These are phyloP conservation scores for Gliomastix tumulicola DNA, from an alignment of 2,329 filamentous ascomycete species.

Conservation along the genomic window DNA sequence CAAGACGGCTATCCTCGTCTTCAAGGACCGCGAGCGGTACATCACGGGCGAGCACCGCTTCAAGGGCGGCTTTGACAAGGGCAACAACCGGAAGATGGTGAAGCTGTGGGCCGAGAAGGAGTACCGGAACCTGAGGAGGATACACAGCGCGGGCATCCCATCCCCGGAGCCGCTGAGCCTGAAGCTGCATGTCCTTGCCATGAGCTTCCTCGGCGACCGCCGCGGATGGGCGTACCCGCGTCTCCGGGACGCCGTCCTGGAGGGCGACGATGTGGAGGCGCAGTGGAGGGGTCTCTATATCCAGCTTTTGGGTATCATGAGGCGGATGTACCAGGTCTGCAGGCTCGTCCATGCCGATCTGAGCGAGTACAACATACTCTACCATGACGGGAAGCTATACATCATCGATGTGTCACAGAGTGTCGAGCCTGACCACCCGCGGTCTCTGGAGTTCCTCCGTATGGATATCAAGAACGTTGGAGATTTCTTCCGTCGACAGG, in stretches of 20 bases:
- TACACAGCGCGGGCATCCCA: conserved; percentile 77
- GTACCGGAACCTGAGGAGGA: conserved; percentile 83
- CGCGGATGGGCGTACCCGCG: conserved; percentile 85
- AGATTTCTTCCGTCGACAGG: conserved; percentile 85
- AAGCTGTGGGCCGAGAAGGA: conserved; percentile 99
- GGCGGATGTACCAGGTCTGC: conserved; percentile 87
- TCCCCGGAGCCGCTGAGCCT: conserved; percentile 86
- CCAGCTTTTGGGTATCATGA: conserved; percentile 82
- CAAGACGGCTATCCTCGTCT: conserved; percentile 95
- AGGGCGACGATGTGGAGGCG: conserved; percentile 57
- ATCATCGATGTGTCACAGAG: conserved; percentile 98
- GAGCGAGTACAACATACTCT: conserved; percentile 97
- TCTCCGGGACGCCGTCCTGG: conserved; percentile 76
- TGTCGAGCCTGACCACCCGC: conserved; percentile 93
- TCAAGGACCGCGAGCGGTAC: conserved; percentile 96
- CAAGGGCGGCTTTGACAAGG: conserved; percentile 84
- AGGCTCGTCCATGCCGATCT: conserved; percentile 90
- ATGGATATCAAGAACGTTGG: conserved; percentile 98
- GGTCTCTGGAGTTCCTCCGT: conserved; percentile 84
- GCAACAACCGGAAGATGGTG: conserved; percentile 93
- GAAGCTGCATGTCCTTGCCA: conserved; percentile 89
- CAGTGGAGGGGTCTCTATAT: conserved; percentile 76
- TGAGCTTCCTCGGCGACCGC: conserved; percentile 84
- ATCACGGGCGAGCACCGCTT: conserved; percentile 93
- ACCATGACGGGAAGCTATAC: conserved; percentile 74